Evolutionary conservation across 306 rosid genomes (phyloP).

Genomic region (Vigna radiata): DNA sequence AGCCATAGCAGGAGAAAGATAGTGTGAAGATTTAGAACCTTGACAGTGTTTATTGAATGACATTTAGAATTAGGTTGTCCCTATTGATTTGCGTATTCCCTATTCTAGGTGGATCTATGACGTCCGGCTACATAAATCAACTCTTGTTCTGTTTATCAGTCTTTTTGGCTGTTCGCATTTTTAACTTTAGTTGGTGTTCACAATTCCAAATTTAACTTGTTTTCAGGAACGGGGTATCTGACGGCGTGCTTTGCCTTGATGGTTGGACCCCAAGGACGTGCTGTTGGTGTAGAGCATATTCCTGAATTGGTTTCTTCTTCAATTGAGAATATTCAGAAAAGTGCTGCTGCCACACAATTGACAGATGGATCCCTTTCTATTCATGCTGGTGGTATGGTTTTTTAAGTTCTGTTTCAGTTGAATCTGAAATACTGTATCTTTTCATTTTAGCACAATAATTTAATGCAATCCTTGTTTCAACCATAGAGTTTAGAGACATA

Average conservation of each 20-base stretch:
- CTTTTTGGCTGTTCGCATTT: neutral
- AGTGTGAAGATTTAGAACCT: constrained; percentile 9
- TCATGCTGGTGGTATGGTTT: constrained; percentile 79
- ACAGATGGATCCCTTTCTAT: constrained; percentile 84
- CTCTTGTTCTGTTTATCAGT: neutral
- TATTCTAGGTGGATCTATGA: constrained; percentile 15
- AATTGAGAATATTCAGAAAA: constrained; percentile 72
- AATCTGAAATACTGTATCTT: constrained; percentile 33
- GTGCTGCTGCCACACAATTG: constrained; percentile 80
- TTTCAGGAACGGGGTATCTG: constrained; percentile 90
- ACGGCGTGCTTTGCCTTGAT: constrained; percentile 94
- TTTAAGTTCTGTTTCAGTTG: constrained; percentile 25
- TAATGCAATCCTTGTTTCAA: constrained; percentile 32
- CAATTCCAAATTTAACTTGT: constrained; percentile 16
- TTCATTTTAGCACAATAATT: constrained; percentile 16
- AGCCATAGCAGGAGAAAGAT: constrained; percentile 9
- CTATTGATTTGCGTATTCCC: neutral
- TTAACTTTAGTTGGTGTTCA: neutral
- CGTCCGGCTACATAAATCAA: neutral
- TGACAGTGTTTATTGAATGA: constrained; percentile 5
- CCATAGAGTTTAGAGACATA: constrained; percentile 22
- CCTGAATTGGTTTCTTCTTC: constrained; percentile 87
- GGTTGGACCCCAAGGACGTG: constrained; percentile 92
- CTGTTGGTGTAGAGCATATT: constrained; percentile 94
- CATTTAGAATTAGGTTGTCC: neutral